phyloP scores from a whole-genome alignment of 768 basidiomycete genomes.

The Lactarius akahatsu region DNA sequence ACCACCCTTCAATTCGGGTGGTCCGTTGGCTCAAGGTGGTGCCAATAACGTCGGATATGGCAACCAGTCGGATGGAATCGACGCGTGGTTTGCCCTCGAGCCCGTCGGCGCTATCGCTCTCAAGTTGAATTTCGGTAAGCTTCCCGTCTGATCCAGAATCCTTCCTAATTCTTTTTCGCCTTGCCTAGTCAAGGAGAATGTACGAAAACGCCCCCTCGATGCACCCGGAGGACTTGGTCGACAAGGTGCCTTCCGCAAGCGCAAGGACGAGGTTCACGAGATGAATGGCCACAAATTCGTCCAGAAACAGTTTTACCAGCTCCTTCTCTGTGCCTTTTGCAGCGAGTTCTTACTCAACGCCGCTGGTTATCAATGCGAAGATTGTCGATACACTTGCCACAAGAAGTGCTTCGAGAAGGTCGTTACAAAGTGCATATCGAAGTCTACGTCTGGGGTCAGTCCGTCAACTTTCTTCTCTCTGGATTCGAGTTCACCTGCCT shows the following conservation, averaged over 20 bases:
- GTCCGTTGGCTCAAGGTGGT: conserved; percentile 10
- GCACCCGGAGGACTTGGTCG: conserved; percentile 90
- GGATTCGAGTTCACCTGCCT: conserved; percentile 8
- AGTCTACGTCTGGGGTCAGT: conserved; percentile 89
- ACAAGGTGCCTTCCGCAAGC: conserved; percentile 96
- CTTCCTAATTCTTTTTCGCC: conserved; percentile 13
- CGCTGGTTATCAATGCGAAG: conserved; percentile 98
- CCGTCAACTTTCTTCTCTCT: background rate
- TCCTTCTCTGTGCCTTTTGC: conserved; percentile 98
- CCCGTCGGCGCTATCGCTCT: conserved; percentile 92
- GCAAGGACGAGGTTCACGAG: conserved; percentile 97
- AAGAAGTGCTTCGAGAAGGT: conserved; percentile 99
- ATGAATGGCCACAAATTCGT: conserved; percentile 99
- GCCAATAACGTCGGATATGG: conserved; percentile 16
- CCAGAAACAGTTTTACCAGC: conserved; percentile 95
- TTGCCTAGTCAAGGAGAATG: conserved; percentile 89
- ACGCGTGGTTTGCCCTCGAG: conserved; percentile 97
- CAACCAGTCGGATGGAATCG: conserved; percentile 68
- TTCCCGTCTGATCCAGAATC: conserved; percentile 16
- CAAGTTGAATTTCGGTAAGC: conserved; percentile 88
- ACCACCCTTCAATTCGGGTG: conserved; percentile 12
- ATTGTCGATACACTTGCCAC: conserved; percentile 98
- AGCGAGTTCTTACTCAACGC: conserved; percentile 97
- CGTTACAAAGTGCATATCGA: conserved; percentile 98
- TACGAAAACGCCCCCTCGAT: conserved; percentile 93